These are phyloP conservation scores for Crithidia brevicula DNA, from an alignment of 208 protist species.

Conservation along the genomic window DNA sequence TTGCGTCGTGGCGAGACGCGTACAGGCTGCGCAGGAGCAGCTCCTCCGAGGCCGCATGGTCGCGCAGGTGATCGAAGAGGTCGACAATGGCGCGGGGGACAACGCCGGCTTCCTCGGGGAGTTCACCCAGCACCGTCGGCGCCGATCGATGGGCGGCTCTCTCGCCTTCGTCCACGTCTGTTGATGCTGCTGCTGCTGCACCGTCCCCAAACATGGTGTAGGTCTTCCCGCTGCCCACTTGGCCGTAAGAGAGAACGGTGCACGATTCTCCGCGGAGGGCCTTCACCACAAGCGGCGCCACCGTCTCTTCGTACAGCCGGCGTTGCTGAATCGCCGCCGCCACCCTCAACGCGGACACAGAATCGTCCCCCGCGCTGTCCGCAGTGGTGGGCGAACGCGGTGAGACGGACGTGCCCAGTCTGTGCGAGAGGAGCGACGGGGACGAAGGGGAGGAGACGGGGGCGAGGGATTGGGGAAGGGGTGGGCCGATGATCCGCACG, in stretches of 20 bases:
- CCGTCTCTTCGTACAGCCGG: conserved; percentile 20
- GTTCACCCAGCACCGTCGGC: background rate
- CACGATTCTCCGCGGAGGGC: conserved; percentile 51
- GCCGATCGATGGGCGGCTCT: background rate
- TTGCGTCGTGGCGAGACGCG: conserved; percentile 14
- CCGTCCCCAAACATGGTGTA: conserved; percentile 59
- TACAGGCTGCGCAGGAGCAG: conserved; percentile 24
- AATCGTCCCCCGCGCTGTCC: background rate
- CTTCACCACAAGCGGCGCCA: conserved; percentile 48
- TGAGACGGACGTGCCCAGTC: background rate
- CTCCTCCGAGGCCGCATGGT: conserved; percentile 12
- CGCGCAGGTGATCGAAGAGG: conserved; percentile 8
- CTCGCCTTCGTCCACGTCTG: background rate
- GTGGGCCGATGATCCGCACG: conserved; percentile 14
- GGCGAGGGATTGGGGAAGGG: conserved; percentile 9
- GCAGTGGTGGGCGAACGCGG: background rate
- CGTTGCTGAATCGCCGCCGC: conserved; percentile 10
- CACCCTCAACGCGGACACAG: background rate
- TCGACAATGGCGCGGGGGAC: background rate
- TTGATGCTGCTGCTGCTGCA: background rate
- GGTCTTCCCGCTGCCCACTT: conserved; percentile 70
- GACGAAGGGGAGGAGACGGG: background rate
- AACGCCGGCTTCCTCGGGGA: conserved; percentile 8
- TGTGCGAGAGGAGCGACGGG: background rate
- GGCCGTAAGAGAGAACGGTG: conserved; percentile 64